These are phyloP conservation scores for Monosporozyma unispora DNA, from an alignment of 805 yeast species.

Conservation along the genomic window DNA sequence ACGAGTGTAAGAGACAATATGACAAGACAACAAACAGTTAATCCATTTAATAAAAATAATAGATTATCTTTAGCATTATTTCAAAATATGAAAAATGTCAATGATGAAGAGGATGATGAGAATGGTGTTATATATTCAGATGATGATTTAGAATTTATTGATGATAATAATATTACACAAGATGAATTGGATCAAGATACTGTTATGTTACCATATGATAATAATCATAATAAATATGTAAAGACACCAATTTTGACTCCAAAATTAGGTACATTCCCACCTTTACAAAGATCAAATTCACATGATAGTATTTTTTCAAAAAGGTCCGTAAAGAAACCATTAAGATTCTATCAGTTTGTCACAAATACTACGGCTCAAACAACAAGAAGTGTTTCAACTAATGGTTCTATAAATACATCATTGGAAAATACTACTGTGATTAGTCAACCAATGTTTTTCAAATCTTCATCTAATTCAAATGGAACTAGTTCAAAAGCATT, in stretches of 20 bases:
- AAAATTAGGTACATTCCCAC: slow-evolving; percentile 1
- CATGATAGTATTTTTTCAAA: slow-evolving; percentile 28
- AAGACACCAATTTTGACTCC: neutral
- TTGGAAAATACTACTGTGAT: neutral
- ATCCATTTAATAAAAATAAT: slow-evolving; percentile 24
- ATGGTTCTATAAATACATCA: neutral
- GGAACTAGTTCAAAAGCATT: slow-evolving; percentile 10
- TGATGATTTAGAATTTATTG: neutral
- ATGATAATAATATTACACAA: neutral
- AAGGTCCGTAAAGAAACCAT: slow-evolving; percentile 4
- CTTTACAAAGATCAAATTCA: slow-evolving; percentile 26
- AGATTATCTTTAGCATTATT: slow-evolving; percentile 28
- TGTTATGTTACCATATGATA: slow-evolving; percentile 2
- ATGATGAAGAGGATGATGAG: neutral
- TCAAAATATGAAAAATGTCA: slow-evolving; percentile 14
- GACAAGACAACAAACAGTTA: slow-evolving; percentile 3
- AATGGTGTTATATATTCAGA: neutral
- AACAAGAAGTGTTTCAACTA: neutral
- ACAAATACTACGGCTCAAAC: neutral
- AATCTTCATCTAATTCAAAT: neutral
- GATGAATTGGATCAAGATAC: slow-evolving; percentile 10
- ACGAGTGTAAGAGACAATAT: slow-evolving; percentile 7
- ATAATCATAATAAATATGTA: neutral
- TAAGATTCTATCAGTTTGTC: slow-evolving; percentile 5
- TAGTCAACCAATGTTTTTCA: neutral